Conservation (phyloP, 1,284 basidiomycete genomes). For the Omphalotus olearius region DNA sequence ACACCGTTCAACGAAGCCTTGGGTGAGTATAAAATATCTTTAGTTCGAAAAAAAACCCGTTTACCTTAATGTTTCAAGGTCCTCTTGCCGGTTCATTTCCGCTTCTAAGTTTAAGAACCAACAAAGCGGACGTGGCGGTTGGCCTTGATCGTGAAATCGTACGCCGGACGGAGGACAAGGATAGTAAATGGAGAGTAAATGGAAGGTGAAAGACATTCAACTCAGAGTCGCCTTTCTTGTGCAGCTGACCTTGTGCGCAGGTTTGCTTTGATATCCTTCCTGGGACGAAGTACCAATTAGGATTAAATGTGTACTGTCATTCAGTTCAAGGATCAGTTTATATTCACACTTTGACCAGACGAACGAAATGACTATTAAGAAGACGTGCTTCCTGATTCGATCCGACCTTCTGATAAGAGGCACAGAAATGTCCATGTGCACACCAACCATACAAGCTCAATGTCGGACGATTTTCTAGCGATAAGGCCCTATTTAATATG, state of each 20-base stretch:
- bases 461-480: no score
- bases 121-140: slow-evolving; percentile 94
- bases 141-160: slow-evolving; percentile 66
- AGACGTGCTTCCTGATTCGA: no score
- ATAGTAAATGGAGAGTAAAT: slow-evolving; percentile 75
- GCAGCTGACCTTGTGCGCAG: neutral
- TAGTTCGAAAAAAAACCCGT: neutral
- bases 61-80: slow-evolving; percentile 39
- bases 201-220: slow-evolving; percentile 63
- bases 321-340: no score
- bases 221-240: neutral
- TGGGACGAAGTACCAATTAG: neutral
- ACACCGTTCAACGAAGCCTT: slow-evolving; percentile 79
- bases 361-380: no score
- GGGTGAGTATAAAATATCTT: slow-evolving; percentile 40
- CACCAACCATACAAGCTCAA: no score
- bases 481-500: no score
- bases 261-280: slow-evolving; percentile 10
- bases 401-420: no score
- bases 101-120: slow-evolving; percentile 84
- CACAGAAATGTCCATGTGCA: no score
- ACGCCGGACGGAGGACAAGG: slow-evolving; percentile 62
- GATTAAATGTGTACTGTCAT: no score
- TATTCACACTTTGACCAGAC: no score
- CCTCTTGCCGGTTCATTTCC: slow-evolving; percentile 79